phyloP scores from a whole-genome alignment of 495 filamentous ascomycete genomes.

The Letharia lupina region DNA sequence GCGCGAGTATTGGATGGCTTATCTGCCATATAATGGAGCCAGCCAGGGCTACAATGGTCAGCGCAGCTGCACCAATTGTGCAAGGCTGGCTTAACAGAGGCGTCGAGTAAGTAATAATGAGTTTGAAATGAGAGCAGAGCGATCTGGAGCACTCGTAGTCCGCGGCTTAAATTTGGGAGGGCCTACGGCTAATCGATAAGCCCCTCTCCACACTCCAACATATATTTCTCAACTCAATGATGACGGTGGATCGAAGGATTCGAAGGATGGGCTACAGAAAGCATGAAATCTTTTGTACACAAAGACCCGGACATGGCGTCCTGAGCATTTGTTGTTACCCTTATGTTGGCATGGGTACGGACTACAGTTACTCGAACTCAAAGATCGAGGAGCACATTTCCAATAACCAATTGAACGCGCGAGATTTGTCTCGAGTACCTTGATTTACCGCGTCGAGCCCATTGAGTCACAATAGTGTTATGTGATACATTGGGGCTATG shows the following conservation, averaged over 20 bases:
- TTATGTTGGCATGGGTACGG: not conserved
- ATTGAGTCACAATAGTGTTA: not conserved
- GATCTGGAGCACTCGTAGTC: not conserved
- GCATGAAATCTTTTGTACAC: not conserved
- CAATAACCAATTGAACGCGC: not conserved
- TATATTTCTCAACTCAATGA: not conserved
- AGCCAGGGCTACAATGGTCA: conserved; percentile 15
- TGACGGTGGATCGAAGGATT: not conserved
- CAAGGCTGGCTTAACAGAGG: conserved; percentile 11
- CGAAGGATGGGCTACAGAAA: conserved; percentile 1
- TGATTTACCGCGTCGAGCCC: not conserved
- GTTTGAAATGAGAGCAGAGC: not conserved
- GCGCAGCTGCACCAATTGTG: conserved; percentile 19
- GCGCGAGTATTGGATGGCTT: conserved; percentile 20
- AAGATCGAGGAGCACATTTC: not conserved
- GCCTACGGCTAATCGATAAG: conserved; percentile 4
- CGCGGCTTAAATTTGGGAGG: not conserved
- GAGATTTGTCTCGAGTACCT: not conserved
- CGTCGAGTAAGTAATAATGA: not conserved
- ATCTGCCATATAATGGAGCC: conserved; percentile 17
- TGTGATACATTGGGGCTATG: not conserved
- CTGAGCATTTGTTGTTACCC: not conserved
- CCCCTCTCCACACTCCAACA: not conserved
- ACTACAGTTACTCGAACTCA: not conserved
- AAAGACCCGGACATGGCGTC: not conserved